Base-by-base conservation (phyloP, 371 early-diverging fungal species). In the Funneliformis caledonium region DNA sequence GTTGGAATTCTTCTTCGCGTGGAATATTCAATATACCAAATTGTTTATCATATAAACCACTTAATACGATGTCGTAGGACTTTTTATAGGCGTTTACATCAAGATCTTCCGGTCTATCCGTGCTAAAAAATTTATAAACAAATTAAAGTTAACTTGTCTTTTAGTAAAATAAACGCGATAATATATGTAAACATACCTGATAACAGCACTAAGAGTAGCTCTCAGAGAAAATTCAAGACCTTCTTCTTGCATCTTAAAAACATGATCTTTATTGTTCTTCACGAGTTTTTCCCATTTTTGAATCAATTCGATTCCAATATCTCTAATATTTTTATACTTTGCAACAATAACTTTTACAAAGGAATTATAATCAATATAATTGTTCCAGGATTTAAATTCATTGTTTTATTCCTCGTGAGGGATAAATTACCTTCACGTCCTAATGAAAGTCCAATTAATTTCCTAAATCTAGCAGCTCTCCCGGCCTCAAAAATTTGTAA, bases 41-140 rank as follows among this genome's bases (percentile, higher is more conserved):
- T 76, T 76, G 76, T 4, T 62, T 76, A 22, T 76, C 76, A 64
- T 45, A 76, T 22, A 76, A 11, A 61, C 47, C 62, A 59, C 45
- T 64, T 47, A 76, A 64, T 12, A 7, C 62, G n/a, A 16, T 9
- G 43, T 76, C 76, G 19, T 76, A 76, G 31, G 62, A 12, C 4
- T 22, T 26, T 19, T 62, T 76, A 42, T 61, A 76, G 42, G 31
- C 0, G 1, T 22, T 60, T 19, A 62, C 22, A 47, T 76, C 61
- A 12, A 76, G 33, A 61, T 76, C 33, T 26, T 33, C 14, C 7
- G 48, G 19, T 52, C 12, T 19, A 22, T 50, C 56, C 4, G 2
- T 22, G 26, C 76, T 59, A 42, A 65, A 69, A 69, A 12, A 5
- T 64, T 62, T 8, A 31, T 31, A 64, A 64, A 64, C 26, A 64